Evolutionary conservation across 257 asterid species (phyloP).

Genomic region (Osmanthus fragrans): DNA sequence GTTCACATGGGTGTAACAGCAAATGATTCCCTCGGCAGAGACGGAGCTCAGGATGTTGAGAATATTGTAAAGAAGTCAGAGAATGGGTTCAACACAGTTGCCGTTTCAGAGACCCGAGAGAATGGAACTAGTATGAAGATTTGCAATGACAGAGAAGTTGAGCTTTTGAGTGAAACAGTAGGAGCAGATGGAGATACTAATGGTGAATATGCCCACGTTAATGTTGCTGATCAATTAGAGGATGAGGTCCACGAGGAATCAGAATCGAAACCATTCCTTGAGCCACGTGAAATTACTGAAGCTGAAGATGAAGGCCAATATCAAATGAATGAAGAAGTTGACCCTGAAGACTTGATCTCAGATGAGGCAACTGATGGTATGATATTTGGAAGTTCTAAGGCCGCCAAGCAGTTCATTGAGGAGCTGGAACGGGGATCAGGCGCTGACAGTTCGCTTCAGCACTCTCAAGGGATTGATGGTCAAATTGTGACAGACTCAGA

Average conservation of each 20-base stretch:
- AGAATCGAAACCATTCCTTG: constrained; percentile 14
- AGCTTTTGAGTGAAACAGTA: constrained; percentile 15
- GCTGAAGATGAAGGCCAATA: constrained; percentile 36
- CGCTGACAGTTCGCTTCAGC: constrained; percentile 46
- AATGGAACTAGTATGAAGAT: constrained; percentile 30
- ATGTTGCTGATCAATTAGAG: constrained; percentile 21
- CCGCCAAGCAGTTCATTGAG: constrained; percentile 84
- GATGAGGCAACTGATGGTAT: constrained; percentile 74
- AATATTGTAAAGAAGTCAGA: constrained; percentile 24
- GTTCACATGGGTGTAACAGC: not conserved
- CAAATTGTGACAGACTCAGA: constrained; percentile 93
- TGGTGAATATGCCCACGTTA: constrained; percentile 28
- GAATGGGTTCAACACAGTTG: constrained; percentile 21
- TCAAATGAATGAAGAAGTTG: constrained; percentile 45
- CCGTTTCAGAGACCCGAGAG: constrained; percentile 28
- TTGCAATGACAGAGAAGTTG: constrained; percentile 24
- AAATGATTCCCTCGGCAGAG: constrained; percentile 16
- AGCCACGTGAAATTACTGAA: constrained; percentile 40
- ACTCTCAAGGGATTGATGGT: constrained; percentile 67
- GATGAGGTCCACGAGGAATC: constrained; percentile 25
- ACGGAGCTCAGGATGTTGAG: constrained; percentile 19
- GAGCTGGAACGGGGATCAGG: constrained; percentile 78
- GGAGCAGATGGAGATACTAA: constrained; percentile 27
- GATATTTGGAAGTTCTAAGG: constrained; percentile 84
- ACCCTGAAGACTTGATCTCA: constrained; percentile 49